These are phyloP conservation scores for Novymonas esmeraldas DNA, from an alignment of 208 protist genomes.

Conservation along the genomic window DNA sequence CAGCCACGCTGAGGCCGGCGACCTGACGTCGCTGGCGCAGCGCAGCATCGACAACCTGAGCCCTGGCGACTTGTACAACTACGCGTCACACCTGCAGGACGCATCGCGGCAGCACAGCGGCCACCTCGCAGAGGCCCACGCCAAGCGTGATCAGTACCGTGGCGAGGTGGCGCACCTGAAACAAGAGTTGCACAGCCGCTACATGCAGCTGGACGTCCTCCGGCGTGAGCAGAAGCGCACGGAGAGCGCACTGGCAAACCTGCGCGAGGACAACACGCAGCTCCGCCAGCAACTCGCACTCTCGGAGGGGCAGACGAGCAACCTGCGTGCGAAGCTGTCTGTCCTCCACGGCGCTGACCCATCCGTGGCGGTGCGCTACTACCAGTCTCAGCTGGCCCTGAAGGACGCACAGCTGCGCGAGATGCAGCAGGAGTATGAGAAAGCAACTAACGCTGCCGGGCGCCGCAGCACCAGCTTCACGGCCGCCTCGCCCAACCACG, in stretches of 20 bases:
- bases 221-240: slow-evolving; percentile 16
- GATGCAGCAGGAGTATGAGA: slow-evolving; percentile 10
- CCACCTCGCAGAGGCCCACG: slow-evolving; percentile 50
- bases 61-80: slow-evolving; percentile 53
- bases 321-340: slow-evolving; percentile 18
- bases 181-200: slow-evolving; percentile 45
- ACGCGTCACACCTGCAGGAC: slow-evolving; percentile 50
- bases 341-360: slow-evolving; percentile 19
- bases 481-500: background rate
- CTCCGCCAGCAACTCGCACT: slow-evolving; percentile 25
- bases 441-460: background rate
- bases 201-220: slow-evolving; percentile 38
- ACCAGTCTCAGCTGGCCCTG: slow-evolving; percentile 28
- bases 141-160: slow-evolving; percentile 60
- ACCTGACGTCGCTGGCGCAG: slow-evolving; percentile 32
- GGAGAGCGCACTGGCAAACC: background rate
- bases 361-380: slow-evolving; percentile 13
- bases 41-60: slow-evolving; percentile 42
- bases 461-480: slow-evolving; percentile 7
- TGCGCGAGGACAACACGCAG: slow-evolving; percentile 28
- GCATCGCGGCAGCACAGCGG: slow-evolving; percentile 35
- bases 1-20: slow-evolving; percentile 11
- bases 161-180: slow-evolving; percentile 63
- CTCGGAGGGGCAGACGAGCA: slow-evolving; percentile 24
- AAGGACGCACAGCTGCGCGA: slow-evolving; percentile 34